Base-by-base conservation (phyloP, 2,329 filamentous ascomycete genomes). In the Aspergillus tubingensis region DNA sequence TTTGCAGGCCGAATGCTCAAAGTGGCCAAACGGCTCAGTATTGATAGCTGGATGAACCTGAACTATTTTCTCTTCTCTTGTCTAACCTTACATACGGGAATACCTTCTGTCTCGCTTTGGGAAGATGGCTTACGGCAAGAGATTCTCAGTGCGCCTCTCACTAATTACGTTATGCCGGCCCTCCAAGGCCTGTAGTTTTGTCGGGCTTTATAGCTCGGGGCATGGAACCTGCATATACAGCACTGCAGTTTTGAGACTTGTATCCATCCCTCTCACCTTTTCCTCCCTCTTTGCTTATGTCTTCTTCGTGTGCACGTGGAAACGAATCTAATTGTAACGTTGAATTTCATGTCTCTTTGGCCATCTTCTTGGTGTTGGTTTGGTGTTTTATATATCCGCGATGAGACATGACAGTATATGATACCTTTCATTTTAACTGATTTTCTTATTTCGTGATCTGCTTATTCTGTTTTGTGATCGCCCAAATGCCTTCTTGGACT, bases 1-100 rank as follows among this genome's bases (percentile, higher is more conserved):
- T 76, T 77, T 54, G 72, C 71, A 1, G 74, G 74, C 1, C 71
- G 76, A 7, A 77, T 78, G 74, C 59, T 78, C 49, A 78, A 78
- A 55, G 67, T 78, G 44, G 73, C 74, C 3, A 77, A 77, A 55
- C 70, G 76, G 15, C 54, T 79, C 17, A 66, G 70, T 21, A 59
- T 68, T 11, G 62, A 69, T 6, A 73, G 68, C 3, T 79, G 76
- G 73, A 65, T 74, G 58, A 67, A 60, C 3, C 60, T 79, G n/a
- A 74, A 71, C 59, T 67, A 72, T n/a, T 68, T 76, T 27, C 66
- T 78, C 11, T 70, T 77, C 48, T 68, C 67, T 5, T 79, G 74
- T 59, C 60, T 78, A 55, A 74, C 72, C 1, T 58, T 78, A 23
- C 67, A 67, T n/a, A 61, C 68, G 1, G 58, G 59, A 23, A 62